A percentile compares a stretch with the other conserved stretches of the same genome.
Evolutionary conservation across 2,329 filamentous ascomycete species (phyloP).

Genomic region (Sporothrix sp.): DNA sequence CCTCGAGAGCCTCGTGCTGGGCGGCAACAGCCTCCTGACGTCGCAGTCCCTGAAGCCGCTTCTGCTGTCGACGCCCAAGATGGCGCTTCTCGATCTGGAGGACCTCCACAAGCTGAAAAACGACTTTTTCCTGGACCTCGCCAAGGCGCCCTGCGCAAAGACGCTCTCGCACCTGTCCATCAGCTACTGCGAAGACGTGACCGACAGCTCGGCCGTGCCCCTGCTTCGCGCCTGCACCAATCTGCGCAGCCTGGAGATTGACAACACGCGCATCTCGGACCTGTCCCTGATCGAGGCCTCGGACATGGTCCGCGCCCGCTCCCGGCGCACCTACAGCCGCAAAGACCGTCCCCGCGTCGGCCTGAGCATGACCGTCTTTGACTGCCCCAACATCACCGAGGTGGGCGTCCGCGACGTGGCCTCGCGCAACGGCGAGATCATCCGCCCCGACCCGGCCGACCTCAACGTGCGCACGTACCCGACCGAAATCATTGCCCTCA

Average conservation of each 20-base stretch:
- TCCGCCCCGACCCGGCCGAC: conserved; percentile 36
- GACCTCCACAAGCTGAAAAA: conserved; percentile 74
- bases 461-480: conserved; percentile 45
- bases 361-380: conserved; percentile 73
- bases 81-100: conserved; percentile 85
- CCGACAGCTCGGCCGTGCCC: conserved; percentile 75
- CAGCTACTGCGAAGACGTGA: conserved; percentile 79
- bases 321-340: conserved; percentile 29
- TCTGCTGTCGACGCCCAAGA: conserved; percentile 61
- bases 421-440: conserved; percentile 70
- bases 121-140: conserved; percentile 57
- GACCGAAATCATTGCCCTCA: conserved; percentile 71
- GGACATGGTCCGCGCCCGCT: conserved; percentile 61
- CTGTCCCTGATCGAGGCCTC: conserved; percentile 78
- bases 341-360: conserved; percentile 45
- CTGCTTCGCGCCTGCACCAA: conserved; percentile 65
- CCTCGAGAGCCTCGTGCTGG: conserved; percentile 74
- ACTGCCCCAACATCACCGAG: conserved; percentile 90
- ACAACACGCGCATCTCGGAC: conserved; percentile 88
- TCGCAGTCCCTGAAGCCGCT: conserved; percentile 64
- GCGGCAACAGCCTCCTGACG: conserved; percentile 63
- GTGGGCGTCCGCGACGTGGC: conserved; percentile 80
- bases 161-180: conserved; percentile 72
- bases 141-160: conserved; percentile 63
- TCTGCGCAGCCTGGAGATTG: conserved; percentile 68